Base-by-base conservation (phyloP, 495 filamentous ascomycete species). In the Friedmanniomyces endolithicus region DNA sequence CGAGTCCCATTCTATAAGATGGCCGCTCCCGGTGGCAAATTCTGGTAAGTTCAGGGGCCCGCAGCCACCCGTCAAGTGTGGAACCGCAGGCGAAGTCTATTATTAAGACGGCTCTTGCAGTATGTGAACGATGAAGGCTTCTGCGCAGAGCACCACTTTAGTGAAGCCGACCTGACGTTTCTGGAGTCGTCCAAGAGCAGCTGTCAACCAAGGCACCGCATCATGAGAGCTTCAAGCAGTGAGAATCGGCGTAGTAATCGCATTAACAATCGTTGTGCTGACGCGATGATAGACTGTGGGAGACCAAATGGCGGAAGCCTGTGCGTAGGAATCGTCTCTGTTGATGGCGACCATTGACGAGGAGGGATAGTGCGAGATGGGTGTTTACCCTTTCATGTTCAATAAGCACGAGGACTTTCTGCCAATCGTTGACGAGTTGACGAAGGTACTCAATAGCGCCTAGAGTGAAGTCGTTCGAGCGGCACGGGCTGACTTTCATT, bases 371-470 rank as follows among this genome's bases (percentile, higher is more conserved):
- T 83, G 80, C 64, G 57, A 63, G 35, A 79, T 78, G 66, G 74
- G 79, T 34, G 71, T 89, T 24, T 90, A 90, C 59, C 86, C 86
- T 0, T 90, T 89, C 72, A 85, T 87, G 68, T 85, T 88, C 64
- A 81, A 83, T 19, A 66, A 71, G 0, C 74, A 75, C 45, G 76
- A 81, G 46, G 86, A 90, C 67, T 88, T 90, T 57, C 74, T 79
- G 55, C 80, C 81, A n/a, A 78, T 88, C 39, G 86, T 88, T 52
- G 57, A 76, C 19, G 67, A 78, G 33, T 63, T 89, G 16, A 83
- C 85, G 53, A 64, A 71, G 53, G 77, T 80, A 72, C 24, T 31
- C 8, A 3, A 50, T 24, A 12, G 8, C 27, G 11, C 16, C 11
- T 6, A 23, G 12, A 4, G 44, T 47, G 17, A 16, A 19, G 11